A percentile compares a stretch with the other conserved stretches of the same genome.
These are phyloP conservation scores for Sordariomycetes sp. DNA, from an alignment of 2,329 filamentous ascomycete genomes.

Conservation along the genomic window DNA sequence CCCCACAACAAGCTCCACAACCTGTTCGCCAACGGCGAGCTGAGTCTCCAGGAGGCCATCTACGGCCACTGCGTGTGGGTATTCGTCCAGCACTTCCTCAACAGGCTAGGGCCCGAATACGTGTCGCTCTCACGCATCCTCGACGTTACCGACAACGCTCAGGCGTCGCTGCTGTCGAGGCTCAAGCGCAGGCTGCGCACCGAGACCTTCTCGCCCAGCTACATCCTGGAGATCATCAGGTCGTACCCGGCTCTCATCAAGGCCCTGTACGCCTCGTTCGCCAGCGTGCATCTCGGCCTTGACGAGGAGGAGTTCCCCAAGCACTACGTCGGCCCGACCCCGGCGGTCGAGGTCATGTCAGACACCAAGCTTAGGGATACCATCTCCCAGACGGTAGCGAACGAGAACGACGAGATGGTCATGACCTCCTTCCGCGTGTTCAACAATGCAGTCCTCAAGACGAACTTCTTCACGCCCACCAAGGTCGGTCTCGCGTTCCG, in stretches of 20 bases:
- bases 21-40: constrained; percentile 73
- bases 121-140: constrained; percentile 73
- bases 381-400: constrained; percentile 70
- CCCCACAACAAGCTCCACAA: constrained; percentile 93
- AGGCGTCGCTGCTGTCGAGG: constrained; percentile 81
- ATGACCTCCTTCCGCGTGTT: constrained; percentile 95
- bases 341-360: constrained; percentile 58
- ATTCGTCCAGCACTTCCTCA: constrained; percentile 95
- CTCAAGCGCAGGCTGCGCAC: constrained; percentile 91
- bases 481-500: constrained; percentile 98
- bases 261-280: constrained; percentile 83
- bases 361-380: constrained; percentile 61
- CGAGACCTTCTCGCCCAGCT: constrained; percentile 96
- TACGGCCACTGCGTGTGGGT: constrained; percentile 98
- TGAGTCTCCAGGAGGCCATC: constrained; percentile 92
- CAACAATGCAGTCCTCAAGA: constrained; percentile 89
- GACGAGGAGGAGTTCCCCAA: constrained; percentile 32
- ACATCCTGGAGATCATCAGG: constrained; percentile 94
- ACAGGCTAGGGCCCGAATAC: constrained; percentile 88
- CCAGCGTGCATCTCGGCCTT: constrained; percentile 63
- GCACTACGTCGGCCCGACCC: constrained; percentile 34
- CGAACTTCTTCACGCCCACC: constrained; percentile 93
- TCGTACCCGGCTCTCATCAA: constrained; percentile 82
- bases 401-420: constrained; percentile 96
- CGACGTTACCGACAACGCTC: constrained; percentile 69